A percentile compares a stretch with the other conserved stretches of the same genome.
These are phyloP conservation scores for Clonostachys sp. DNA, from an alignment of 2,329 filamentous ascomycete genomes.

Conservation along the genomic window DNA sequence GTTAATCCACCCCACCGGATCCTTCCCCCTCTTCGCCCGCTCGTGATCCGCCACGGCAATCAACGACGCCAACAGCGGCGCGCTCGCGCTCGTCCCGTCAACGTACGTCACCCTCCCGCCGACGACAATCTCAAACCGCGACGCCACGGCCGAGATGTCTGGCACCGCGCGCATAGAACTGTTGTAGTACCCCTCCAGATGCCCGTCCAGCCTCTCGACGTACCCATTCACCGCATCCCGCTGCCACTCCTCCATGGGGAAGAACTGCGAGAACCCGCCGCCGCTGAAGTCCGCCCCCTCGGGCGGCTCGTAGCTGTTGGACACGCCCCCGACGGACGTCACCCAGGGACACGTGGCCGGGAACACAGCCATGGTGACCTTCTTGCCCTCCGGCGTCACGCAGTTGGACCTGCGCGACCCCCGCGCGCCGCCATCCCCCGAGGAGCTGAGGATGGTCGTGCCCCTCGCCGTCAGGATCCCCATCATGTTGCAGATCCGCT, in stretches of 20 bases:
- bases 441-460: constrained; percentile 42
- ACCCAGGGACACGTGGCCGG: constrained; percentile 65
- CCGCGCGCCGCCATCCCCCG: constrained; percentile 44
- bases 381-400: constrained; percentile 52
- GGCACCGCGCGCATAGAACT: constrained; percentile 40
- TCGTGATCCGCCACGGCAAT: constrained; percentile 51
- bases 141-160: constrained; percentile 50
- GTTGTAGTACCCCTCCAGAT: constrained; percentile 40
- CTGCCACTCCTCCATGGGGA: constrained; percentile 40
- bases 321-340: constrained; percentile 60
- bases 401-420: constrained; percentile 45
- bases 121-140: constrained; percentile 42
- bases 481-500: constrained; percentile 46
- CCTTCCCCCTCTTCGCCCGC: constrained; percentile 41
- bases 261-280: constrained; percentile 50
- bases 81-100: constrained; percentile 44
- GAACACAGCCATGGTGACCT: constrained; percentile 56
- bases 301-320: constrained; percentile 23
- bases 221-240: constrained; percentile 31
- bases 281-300: constrained; percentile 37
- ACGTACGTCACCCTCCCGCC: constrained; percentile 17
- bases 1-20: constrained; percentile 49
- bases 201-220: constrained; percentile 27
- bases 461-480: constrained; percentile 49
- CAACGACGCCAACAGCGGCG: constrained; percentile 50